Evolutionary conservation across 805 yeast species (phyloP).

Genomic region (Ogataea naganishii): DNA sequence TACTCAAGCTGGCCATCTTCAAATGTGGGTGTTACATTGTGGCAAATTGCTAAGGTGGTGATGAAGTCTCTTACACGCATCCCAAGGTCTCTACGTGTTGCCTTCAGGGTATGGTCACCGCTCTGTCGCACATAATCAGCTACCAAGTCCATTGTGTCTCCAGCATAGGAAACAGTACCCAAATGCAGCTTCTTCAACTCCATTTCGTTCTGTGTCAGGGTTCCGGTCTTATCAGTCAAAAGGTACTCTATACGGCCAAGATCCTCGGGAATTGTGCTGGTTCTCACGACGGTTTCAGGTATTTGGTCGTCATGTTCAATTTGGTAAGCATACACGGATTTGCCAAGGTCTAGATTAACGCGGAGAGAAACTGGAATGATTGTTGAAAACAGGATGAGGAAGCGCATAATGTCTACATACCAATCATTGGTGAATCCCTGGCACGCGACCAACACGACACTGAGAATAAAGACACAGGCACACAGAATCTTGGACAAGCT

Average conservation of each 20-base stretch:
- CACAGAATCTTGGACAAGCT: slow-evolving; percentile 81
- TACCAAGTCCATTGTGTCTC: slow-evolving; percentile 88
- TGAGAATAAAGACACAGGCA: slow-evolving; percentile 71
- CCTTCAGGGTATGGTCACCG: slow-evolving; percentile 19
- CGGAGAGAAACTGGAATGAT: slow-evolving; percentile 94
- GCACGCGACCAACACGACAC: slow-evolving; percentile 68
- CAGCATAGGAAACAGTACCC: slow-evolving; percentile 87
- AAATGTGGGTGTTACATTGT: slow-evolving; percentile 90
- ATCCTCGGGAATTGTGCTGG: slow-evolving; percentile 97
- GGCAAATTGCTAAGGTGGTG: slow-evolving; percentile 85
- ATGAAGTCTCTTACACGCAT: slow-evolving; percentile 73
- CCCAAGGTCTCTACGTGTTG: slow-evolving; percentile 60
- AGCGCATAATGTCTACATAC: slow-evolving; percentile 88
- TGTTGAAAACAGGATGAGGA: slow-evolving; percentile 84
- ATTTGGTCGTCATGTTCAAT: slow-evolving; percentile 82
- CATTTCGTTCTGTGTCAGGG: slow-evolving; percentile 97
- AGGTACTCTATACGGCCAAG: slow-evolving; percentile 91
- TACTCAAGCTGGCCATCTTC: slow-evolving; percentile 70
- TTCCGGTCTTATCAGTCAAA: slow-evolving; percentile 92
- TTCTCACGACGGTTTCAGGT: slow-evolving; percentile 85
- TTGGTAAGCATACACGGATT: slow-evolving; percentile 91
- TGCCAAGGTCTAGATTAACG: slow-evolving; percentile 91
- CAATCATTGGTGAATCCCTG: slow-evolving; percentile 69
- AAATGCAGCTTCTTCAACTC: slow-evolving; percentile 87
- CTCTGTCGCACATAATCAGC: slow-evolving; percentile 45